These are phyloP conservation scores for Saturnispora hagleri DNA, from an alignment of 805 yeast species.

Conservation along the genomic window DNA sequence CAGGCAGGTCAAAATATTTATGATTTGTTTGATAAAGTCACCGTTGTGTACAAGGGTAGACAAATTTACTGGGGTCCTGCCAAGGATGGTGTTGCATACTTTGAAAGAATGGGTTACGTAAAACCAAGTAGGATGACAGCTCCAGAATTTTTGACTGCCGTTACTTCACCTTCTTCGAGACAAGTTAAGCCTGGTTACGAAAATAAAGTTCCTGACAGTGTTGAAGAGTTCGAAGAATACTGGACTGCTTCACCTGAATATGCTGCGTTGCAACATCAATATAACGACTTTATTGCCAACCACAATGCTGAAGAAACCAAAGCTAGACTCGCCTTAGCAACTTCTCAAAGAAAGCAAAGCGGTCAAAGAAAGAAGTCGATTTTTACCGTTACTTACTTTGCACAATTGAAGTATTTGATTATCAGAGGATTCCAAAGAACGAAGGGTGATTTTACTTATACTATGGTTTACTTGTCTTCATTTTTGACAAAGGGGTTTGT, in stretches of 20 bases:
- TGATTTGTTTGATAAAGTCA: conserved; percentile 50
- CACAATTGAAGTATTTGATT: conserved; percentile 44
- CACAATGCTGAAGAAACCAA: conserved; percentile 33
- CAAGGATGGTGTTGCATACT: conserved; percentile 42
- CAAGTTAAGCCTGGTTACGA: conserved; percentile 42
- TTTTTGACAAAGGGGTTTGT: conserved; percentile 49
- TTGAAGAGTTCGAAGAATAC: conserved; percentile 47
- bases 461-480: conserved; percentile 44
- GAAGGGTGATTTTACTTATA: conserved; percentile 51
- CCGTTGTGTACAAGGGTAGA: conserved; percentile 50
- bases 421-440: conserved; percentile 50
- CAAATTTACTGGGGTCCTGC: conserved; percentile 56
- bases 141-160: conserved; percentile 59
- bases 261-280: conserved; percentile 28
- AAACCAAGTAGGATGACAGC: conserved; percentile 63
- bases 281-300: conserved; percentile 31
- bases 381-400: conserved; percentile 33
- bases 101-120: conserved; percentile 51
- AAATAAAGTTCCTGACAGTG: conserved; percentile 44
- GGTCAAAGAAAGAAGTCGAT: conserved; percentile 30
- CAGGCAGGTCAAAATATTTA: conserved; percentile 62
- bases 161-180: conserved; percentile 58
- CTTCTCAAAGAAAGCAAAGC: conserved; percentile 30
- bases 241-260: conserved; percentile 53
- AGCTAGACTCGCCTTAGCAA: conserved; percentile 35